These are phyloP conservation scores for Penicillium odoratum DNA, from an alignment of 495 filamentous ascomycete species.

Conservation along the genomic window DNA sequence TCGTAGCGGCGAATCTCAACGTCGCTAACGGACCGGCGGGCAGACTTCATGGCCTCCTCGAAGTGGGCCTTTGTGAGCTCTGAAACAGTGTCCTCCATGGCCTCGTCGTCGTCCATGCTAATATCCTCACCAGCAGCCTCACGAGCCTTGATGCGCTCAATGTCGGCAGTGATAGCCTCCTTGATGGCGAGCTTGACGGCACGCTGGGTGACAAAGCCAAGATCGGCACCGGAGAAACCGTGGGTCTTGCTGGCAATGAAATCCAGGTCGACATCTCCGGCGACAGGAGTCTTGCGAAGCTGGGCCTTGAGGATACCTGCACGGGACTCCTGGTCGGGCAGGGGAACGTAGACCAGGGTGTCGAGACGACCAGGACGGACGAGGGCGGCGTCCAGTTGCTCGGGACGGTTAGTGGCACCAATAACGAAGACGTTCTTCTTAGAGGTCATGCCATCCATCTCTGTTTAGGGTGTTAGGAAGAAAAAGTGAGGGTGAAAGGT, in stretches of 20 bases:
- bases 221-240: slow-evolving; percentile 99
- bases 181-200: slow-evolving; percentile 99
- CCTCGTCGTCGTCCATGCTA: slow-evolving; percentile 75
- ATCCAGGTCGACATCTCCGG: slow-evolving; percentile 78
- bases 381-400: slow-evolving; percentile 95
- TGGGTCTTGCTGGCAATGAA: slow-evolving; percentile 97
- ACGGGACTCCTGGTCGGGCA: slow-evolving; percentile 88
- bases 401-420: slow-evolving; percentile 96
- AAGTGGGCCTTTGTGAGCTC: slow-evolving; percentile 95
- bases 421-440: slow-evolving; percentile 99
- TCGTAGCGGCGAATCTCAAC: slow-evolving; percentile 98
- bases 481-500: neutral
- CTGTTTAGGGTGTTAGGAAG: slow-evolving; percentile 56
- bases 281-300: slow-evolving; percentile 96
- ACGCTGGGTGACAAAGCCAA: slow-evolving; percentile 97
- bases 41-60: slow-evolving; percentile 95
- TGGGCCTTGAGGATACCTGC: slow-evolving; percentile 89
- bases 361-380: slow-evolving; percentile 98
- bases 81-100: slow-evolving; percentile 89
- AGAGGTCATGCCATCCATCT: slow-evolving; percentile 99
- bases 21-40: slow-evolving; percentile 89
- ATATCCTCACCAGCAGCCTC: slow-evolving; percentile 81
- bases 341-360: slow-evolving; percentile 94
- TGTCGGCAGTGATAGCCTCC: slow-evolving; percentile 86
- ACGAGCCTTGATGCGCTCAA: slow-evolving; percentile 82